These are phyloP conservation scores for Massarina eburnea DNA, from an alignment of 2,329 filamentous ascomycete species.

Conservation along the genomic window DNA sequence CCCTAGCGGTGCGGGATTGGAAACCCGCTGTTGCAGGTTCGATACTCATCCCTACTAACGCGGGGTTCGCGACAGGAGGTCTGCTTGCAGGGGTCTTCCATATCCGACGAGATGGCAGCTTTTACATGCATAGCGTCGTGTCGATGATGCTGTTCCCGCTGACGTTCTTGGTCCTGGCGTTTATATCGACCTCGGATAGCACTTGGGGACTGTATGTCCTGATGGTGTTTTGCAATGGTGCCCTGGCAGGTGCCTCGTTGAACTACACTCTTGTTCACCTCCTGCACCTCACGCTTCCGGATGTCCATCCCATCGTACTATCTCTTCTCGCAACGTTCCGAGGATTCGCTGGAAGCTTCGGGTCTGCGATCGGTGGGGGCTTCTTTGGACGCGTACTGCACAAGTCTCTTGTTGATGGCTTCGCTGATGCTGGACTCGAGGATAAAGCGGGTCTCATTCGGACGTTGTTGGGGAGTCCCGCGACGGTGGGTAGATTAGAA, in stretches of 20 bases:
- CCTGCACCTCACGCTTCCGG: slow-evolving; percentile 67
- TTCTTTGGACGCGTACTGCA: slow-evolving; percentile 67
- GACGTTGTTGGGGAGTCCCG: slow-evolving; percentile 61
- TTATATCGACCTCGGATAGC: slow-evolving; percentile 56
- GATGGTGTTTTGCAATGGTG: slow-evolving; percentile 69
- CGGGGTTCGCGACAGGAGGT: slow-evolving; percentile 75
- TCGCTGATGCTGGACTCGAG: slow-evolving; percentile 49
- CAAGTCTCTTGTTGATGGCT: slow-evolving; percentile 58
- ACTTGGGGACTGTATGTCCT: slow-evolving; percentile 58
- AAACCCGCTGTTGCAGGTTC: slow-evolving; percentile 70
- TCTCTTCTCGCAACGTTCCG: slow-evolving; percentile 78
- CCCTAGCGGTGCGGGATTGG: slow-evolving; percentile 73
- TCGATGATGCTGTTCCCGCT: slow-evolving; percentile 64
- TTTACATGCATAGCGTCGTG: slow-evolving; percentile 66
- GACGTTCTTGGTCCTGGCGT: slow-evolving; percentile 60
- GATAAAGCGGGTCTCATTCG: slow-evolving; percentile 51
- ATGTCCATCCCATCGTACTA: slow-evolving; percentile 73
- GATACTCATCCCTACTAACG: slow-evolving; percentile 78
- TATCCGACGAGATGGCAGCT: slow-evolving; percentile 71
- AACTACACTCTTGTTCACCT: slow-evolving; percentile 84
- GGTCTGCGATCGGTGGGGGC: slow-evolving; percentile 76
- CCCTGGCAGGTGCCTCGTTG: slow-evolving; percentile 70
- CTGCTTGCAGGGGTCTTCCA: slow-evolving; percentile 74
- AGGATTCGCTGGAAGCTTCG: slow-evolving; percentile 79
- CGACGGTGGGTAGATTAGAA: slow-evolving; percentile 52